These are phyloP conservation scores for Scleromitrula shiraiana DNA, from an alignment of 2,329 filamentous ascomycete species.

Conservation along the genomic window DNA sequence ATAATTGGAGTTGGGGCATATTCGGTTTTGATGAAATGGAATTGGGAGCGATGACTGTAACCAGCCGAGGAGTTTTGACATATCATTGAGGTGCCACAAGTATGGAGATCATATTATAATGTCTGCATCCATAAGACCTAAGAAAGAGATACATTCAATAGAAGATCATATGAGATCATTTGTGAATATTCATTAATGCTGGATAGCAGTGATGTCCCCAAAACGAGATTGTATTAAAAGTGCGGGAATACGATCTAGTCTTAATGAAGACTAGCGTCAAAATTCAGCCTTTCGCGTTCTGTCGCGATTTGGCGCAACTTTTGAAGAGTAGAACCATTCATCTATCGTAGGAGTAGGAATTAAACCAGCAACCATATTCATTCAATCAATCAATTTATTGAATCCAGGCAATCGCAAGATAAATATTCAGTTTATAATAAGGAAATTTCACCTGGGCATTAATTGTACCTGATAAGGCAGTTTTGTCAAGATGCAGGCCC, in stretches of 20 bases:
- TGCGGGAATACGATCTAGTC: background rate
- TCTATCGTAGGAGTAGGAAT: no score
- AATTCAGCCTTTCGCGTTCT: background rate
- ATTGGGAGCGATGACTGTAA: conserved; percentile 5
- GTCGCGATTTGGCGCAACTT: background rate
- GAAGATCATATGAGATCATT: background rate
- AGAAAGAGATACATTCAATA: no score
- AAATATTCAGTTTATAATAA: no score
- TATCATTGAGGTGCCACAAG: background rate
- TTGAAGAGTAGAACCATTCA: no score
- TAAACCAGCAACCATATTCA: background rate
- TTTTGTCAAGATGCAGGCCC: conserved; percentile 5
- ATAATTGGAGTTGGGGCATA: conserved; percentile 11
- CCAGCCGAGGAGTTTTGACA: conserved; percentile 4
- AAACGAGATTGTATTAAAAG: no score
- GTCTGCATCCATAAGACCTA: no score
- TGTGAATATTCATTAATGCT: background rate
- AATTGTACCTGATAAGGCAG: background rate
- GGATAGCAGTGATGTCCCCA: no score
- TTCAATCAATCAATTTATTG: background rate
- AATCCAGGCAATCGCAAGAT: no score
- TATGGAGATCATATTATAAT: background rate
- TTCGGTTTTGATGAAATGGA: conserved; percentile 7
- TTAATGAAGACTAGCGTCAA: background rate
- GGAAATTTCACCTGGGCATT: background rate